These are phyloP conservation scores for Brettanomyces nanus DNA, from an alignment of 805 yeast species.

Conservation along the genomic window DNA sequence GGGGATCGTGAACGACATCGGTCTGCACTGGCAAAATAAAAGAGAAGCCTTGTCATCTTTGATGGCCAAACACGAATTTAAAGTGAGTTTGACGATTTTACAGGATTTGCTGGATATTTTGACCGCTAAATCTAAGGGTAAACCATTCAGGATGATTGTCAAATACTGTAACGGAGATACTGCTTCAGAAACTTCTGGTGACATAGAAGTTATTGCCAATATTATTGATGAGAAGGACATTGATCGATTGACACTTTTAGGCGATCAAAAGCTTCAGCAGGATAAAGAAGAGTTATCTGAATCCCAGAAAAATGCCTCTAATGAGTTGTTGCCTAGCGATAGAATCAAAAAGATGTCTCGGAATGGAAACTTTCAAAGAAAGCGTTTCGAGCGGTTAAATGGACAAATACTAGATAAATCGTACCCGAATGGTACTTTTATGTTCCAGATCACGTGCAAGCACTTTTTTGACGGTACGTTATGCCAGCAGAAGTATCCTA, in stretches of 20 bases:
- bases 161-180: conserved; percentile 8
- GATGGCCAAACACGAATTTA: conserved; percentile 65
- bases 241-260: conserved; percentile 16
- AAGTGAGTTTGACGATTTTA: conserved; percentile 47
- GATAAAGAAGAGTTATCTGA: conserved; percentile 3
- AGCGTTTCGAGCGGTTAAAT: conserved; percentile 13
- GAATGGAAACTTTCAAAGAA: conserved; percentile 8
- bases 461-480: conserved; percentile 30
- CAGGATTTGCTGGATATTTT: conserved; percentile 35
- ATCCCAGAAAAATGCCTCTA: conserved; percentile 7
- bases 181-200: neutral
- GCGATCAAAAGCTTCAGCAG: conserved; percentile 12
- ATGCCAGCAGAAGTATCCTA: conserved; percentile 17
- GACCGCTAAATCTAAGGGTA: conserved; percentile 21
- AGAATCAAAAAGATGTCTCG: conserved; percentile 16
- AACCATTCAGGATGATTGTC: conserved; percentile 30
- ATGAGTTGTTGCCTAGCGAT: conserved; percentile 13
- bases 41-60: conserved; percentile 32
- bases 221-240: conserved; percentile 13
- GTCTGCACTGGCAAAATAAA: conserved; percentile 23
- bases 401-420: conserved; percentile 10
- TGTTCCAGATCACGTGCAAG: conserved; percentile 29
- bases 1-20: conserved; percentile 18
- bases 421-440: conserved; percentile 18
- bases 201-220: conserved; percentile 11